Base-by-base conservation (phyloP, 2,329 filamentous ascomycete species). In the Claviceps sp. region DNA sequence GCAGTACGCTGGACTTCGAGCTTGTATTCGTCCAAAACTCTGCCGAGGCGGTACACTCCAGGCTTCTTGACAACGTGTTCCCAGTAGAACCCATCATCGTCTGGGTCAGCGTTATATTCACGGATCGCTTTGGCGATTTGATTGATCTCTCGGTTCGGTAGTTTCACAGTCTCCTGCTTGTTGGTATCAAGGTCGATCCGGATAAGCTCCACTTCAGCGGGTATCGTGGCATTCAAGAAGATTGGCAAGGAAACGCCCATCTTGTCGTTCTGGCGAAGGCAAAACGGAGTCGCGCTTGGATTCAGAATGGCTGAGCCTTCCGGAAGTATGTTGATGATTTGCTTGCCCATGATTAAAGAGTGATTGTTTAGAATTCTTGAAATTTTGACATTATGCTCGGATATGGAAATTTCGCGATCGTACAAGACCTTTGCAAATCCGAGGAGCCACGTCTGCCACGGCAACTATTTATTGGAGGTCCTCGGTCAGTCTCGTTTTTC, bases 251-350 rank as follows among this genome's bases (percentile, higher is more conserved):
- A 74, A 41, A 83, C 78, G 8, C 77, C 72, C 34, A 76, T 74
- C 54, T 76, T 80, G 22, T 78, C 72, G 44, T 76, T 75, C 56
- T 74, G 72, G 53, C 84, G 84, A 47, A 98, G 70, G 67, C 93
- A 98, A 67, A 93, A 93, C 0, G 89, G 78, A n/a, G 76, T 71
- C 53, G 80, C 77, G 47, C 89, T 79, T 0, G 89, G 89, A 62
- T 98, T 98, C 56, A 98, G 74, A 48, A 89, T 76, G 14, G 90
- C 93, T 48, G 90, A 93, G 73, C 94, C 94, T 73, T 98, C 93
- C 2, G 93, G 93, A 52, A 98, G 74, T 62, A 98, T 95, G 65
- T 98, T 93, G 68, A 98, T 91, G 60, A 96, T 95, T 70, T 97
- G 90, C 66, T 89, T 93, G 63, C 93, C 93, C 70, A 95, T 78